Conservation (phyloP, 2,329 filamentous ascomycete genomes). For the Aspergillus jensenii region DNA sequence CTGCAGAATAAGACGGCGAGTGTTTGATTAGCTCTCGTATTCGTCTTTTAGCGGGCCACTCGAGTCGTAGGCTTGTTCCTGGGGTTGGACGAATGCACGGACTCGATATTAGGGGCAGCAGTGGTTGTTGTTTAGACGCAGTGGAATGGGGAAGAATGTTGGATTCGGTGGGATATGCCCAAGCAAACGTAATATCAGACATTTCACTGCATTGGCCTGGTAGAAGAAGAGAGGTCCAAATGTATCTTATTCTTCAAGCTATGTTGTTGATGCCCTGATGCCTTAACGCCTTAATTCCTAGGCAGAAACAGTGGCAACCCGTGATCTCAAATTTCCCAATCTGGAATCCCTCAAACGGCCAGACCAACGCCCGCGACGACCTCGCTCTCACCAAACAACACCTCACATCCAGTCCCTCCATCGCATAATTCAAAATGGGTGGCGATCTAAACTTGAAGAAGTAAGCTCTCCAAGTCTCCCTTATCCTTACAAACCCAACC, state of each 20-base stretch:
- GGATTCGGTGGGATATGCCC: too few relatives aligned
- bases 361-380: not conserved
- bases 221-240: too few relatives aligned
- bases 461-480: conserved; percentile 33
- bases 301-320: not conserved
- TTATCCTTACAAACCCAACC: not conserved
- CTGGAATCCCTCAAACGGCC: not conserved
- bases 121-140: too few relatives aligned
- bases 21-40: not conserved
- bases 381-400: not conserved
- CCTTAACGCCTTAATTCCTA: not conserved
- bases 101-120: too few relatives aligned
- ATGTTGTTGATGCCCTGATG: too few relatives aligned
- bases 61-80: not conserved
- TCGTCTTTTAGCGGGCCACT: not conserved
- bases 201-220: too few relatives aligned
- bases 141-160: too few relatives aligned
- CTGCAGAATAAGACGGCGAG: too few relatives aligned
- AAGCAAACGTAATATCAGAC: too few relatives aligned
- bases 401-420: conserved; percentile 2
- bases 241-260: too few relatives aligned
- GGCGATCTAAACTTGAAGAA: conserved; percentile 95
- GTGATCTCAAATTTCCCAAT: conserved; percentile 8
- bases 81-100: not conserved
- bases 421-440: conserved; percentile 65